Percentiles rank a stretch among this genome's conserved stretches.
Conservation (phyloP, 768 basidiomycete genomes). For the Rhodotorula taiwanensis region DNA sequence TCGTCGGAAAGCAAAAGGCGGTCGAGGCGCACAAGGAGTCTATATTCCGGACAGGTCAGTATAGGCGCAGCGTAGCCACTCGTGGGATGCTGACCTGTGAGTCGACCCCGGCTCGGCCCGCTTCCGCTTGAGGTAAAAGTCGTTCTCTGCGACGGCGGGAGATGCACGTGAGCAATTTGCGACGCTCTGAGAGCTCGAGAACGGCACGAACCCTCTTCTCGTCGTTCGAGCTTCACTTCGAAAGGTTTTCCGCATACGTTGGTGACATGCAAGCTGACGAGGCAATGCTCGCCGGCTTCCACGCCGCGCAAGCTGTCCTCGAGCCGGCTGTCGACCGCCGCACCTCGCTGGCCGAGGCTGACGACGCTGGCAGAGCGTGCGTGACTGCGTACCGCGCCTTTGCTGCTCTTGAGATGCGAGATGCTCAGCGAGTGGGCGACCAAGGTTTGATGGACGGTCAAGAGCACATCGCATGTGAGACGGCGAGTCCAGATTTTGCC, state of each 20-base stretch:
- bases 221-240: constrained; percentile 69
- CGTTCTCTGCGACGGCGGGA: neutral
- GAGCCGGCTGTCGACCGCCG: constrained; percentile 35
- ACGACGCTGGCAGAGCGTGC: constrained; percentile 25
- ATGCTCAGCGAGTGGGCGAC: constrained; percentile 79
- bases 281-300: constrained; percentile 62
- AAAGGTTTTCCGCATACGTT: constrained; percentile 90
- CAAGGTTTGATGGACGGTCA: constrained; percentile 92
- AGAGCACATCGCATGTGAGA: constrained; percentile 75
- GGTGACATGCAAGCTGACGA: constrained; percentile 81
- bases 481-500: constrained; percentile 74
- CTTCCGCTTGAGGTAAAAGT: constrained; percentile 17
- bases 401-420: constrained; percentile 52
- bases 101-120: constrained; percentile 47
- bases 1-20: constrained; percentile 60
- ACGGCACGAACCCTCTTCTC: constrained; percentile 53
- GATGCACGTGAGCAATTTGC: too few species aligned
- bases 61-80: too few species aligned
- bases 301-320: constrained; percentile 44
- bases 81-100: constrained; percentile 63
- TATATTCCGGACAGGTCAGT: too few species aligned
- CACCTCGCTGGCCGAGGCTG: constrained; percentile 20
- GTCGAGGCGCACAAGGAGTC: constrained; percentile 49
- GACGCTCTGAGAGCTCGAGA: neutral
- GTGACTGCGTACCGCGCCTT: neutral